These are phyloP conservation scores for Podila horticola DNA, from an alignment of 192 early-diverging fungal genomes.

Conservation along the genomic window DNA sequence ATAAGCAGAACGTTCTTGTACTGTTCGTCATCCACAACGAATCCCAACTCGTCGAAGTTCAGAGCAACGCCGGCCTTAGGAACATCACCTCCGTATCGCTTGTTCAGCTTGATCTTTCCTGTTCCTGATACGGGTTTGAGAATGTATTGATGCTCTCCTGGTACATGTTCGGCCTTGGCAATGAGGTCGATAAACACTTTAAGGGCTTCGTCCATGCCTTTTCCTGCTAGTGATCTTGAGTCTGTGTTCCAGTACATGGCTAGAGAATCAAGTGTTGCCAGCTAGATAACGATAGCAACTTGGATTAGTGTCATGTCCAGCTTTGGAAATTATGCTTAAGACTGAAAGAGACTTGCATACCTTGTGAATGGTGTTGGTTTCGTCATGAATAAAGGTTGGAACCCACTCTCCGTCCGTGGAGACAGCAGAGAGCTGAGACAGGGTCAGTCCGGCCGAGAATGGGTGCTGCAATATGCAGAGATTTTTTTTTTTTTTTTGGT, in stretches of 20 bases:
- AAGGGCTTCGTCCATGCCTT: constrained; percentile 59
- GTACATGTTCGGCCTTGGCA: constrained; percentile 65
- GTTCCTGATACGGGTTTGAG: constrained; percentile 92
- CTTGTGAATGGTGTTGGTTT: constrained; percentile 88
- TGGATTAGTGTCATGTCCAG: neutral
- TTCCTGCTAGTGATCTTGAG: constrained; percentile 66
- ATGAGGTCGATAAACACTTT: constrained; percentile 62
- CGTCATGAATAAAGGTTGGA: constrained; percentile 81
- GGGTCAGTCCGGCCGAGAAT: constrained; percentile 89
- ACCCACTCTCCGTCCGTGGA: constrained; percentile 91
- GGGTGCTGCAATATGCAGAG: constrained; percentile 56
- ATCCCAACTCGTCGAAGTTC: constrained; percentile 92
- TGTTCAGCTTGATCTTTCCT: constrained; percentile 84
- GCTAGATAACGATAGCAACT: constrained; percentile 7
- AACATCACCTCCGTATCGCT: constrained; percentile 62
- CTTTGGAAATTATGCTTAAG: neutral
- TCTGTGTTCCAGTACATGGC: constrained; percentile 93
- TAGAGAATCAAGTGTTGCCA: constrained; percentile 73
- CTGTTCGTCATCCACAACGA: constrained; percentile 91
- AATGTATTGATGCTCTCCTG: constrained; percentile 81
- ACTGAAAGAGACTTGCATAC: constrained; percentile 54
- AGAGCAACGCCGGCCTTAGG: constrained; percentile 74
- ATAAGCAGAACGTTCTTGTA: constrained; percentile 84
- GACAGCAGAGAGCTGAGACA: constrained; percentile 90
- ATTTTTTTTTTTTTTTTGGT: too few relatives aligned